Evolutionary conservation across 2,329 filamentous ascomycete genomes (phyloP).

Genomic region (Fusarium euwallaceae): DNA sequence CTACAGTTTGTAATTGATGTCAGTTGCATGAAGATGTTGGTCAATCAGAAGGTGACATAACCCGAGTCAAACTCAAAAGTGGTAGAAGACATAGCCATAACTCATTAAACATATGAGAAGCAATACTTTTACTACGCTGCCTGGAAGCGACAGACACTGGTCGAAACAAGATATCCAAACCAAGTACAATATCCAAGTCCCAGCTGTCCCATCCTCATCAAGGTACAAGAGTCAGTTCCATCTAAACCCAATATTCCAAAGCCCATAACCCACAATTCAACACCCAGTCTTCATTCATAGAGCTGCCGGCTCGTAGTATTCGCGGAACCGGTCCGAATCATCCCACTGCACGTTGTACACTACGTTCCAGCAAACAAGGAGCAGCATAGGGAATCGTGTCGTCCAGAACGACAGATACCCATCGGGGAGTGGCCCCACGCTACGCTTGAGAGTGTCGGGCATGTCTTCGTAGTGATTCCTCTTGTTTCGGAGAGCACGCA

Average conservation of each 20-base stretch:
- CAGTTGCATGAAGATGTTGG: neutral
- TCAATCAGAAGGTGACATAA: too few relatives aligned
- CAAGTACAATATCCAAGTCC: neutral
- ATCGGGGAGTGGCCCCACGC: conserved; percentile 80
- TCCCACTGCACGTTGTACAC: conserved; percentile 76
- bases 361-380: conserved; percentile 84
- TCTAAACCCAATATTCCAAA: neutral
- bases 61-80: neutral
- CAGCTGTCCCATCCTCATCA: neutral
- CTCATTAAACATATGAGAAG: neutral
- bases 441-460: conserved; percentile 78
- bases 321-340: conserved; percentile 74
- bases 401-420: conserved; percentile 91
- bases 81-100: neutral
- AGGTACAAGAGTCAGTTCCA: neutral
- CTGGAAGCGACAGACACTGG: neutral
- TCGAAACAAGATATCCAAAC: neutral
- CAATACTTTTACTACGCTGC: neutral
- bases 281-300: conserved; percentile 36
- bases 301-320: conserved; percentile 73
- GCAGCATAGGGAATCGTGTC: conserved; percentile 79
- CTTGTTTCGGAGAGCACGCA: conserved; percentile 94
- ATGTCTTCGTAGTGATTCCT: conserved; percentile 98
- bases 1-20: neutral
- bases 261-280: neutral